Evolutionary conservation across 768 basidiomycete species (phyloP), one percentile per base, ranked within the genome.

Genomic region (Auricularia heimuer): DNA sequence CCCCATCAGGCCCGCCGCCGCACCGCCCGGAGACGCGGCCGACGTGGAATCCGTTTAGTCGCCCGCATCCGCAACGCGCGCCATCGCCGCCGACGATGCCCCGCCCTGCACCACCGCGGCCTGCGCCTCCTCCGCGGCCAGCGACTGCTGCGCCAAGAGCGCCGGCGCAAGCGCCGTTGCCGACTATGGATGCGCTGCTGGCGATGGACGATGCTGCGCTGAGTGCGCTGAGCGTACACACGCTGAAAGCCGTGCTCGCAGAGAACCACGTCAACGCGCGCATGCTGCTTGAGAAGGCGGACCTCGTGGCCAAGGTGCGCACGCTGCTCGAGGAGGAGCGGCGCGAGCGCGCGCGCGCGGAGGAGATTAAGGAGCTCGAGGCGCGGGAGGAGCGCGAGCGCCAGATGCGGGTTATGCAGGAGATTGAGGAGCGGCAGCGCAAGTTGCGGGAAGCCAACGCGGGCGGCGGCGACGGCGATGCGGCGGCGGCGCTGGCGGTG

Each of bases 201-300:
- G 76, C 77, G 0, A 85, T 92, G 80, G 74, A 83, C 0, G 71
- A 79, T 1, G 82, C 82, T 6, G 78, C 80, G 14, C 75, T 95
- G n/a, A 73, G 79, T 1, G 74, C 79, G 3, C 78, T 96, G 14
- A 84, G 88, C 6, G 84, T 95, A 63, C 77, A 84, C 29, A 76
- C 81, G n/a, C 78, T 97, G 60, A 97, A 97, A 73, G 79, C 81
- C 2, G 82, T 96, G 21, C 74, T 97, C 24, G 92, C 85, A 71
- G 85, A 85, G 63, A 92, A 94, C 68, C 92, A 89, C 64, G 90
- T 90, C 16, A 75, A 77, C 69, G 77, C 80, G 54, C 79, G 86
- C 70, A 71, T 44, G 21, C 77, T 94, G 1, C 77, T 96, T n/a
- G 94, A 97, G 78, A 97, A 97, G 78, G 77, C 80, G 29, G 92